Evolutionary conservation across 371 early-diverging fungal species (phyloP), one percentile per base, ranked within the genome.

Genomic region (Mucor velutinosus): DNA sequence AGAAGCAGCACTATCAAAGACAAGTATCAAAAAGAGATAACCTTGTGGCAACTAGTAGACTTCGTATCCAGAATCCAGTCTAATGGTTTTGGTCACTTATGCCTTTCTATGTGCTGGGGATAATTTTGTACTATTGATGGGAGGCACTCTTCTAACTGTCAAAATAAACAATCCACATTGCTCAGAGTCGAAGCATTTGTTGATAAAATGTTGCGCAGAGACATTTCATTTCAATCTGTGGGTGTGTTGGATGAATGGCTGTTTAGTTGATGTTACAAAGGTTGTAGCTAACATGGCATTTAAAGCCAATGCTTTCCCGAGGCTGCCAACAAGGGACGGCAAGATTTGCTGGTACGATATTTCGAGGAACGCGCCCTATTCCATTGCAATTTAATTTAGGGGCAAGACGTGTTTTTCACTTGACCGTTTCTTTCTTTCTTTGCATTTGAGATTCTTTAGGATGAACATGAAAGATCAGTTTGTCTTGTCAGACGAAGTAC

Each of bases 401-500:
- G 17, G 11, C 6, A 19, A 25, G 53, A 53, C 53, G 53, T 53
- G 53, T 53, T 53, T 53, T 49, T 19, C 25, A 27, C 6, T 53
- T 27, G 53, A 53, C 53, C 53, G 53, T 53, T 53, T 25, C 12
- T 12, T 53, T 27, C 8, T 14, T 25, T 25, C 27, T 25, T 53
- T 53, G 53, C 15, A 53, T 53, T 53, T 53, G 23, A 12, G 25
- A 53, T 4, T 47, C n/a, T 3, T 21, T 21, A 8, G 23, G 47
- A 47, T 49, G 32, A 56, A 37, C 17, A 71, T 84, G 81, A 71
- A 66, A 23, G 73, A 67, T 49, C 65, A 71, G n/a, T 90, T 92
- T 72, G 73, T 80, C 39, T 85, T 94, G 60, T 90, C 92, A 67
- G 92, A 92, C 66, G 90, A 94, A 73, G 82, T 94, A 53, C 70